Evolutionary conservation across 331 rosid species (phyloP).

Genomic region (Pyrus hybrid): DNA sequence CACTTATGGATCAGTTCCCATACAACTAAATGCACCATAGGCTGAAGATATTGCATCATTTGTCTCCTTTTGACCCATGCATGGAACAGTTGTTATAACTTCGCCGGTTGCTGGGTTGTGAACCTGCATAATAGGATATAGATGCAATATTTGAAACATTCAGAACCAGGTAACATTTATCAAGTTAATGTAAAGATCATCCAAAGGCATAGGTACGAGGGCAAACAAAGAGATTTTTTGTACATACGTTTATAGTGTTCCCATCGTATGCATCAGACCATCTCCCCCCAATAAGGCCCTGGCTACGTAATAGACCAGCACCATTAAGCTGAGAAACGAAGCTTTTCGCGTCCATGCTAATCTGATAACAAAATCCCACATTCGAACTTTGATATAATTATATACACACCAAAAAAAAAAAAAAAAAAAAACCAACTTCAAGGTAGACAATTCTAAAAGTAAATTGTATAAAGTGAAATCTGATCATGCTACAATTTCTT

Average conservation of each 20-base stretch:
- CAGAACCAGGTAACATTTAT: too few relatives aligned
- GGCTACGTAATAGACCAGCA: slow-evolving; percentile 68
- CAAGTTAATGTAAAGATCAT: too few relatives aligned
- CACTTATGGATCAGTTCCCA: slow-evolving; percentile 1
- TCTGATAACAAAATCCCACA: slow-evolving; percentile 36
- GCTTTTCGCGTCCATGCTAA: slow-evolving; percentile 47
- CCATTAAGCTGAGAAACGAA: slow-evolving; percentile 49
- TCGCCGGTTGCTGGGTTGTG: slow-evolving; percentile 88
- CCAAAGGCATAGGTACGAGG: too few relatives aligned
- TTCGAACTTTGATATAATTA: not conserved
- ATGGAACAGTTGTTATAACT: slow-evolving; percentile 70
- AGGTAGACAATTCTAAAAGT: not conserved
- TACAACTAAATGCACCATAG: slow-evolving; percentile 56
- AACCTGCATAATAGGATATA: slow-evolving; percentile 46
- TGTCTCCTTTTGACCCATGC: slow-evolving; percentile 87
- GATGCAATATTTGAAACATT: not conserved
- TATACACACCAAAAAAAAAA: not conserved
- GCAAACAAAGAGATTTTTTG: not conserved
- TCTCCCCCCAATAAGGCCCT: slow-evolving; percentile 87
- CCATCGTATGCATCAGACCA: slow-evolving; percentile 89
- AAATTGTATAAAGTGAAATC: not conserved
- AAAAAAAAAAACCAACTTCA: too few relatives aligned
- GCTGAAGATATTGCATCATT: slow-evolving; percentile 92
- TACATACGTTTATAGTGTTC: slow-evolving; percentile 59
- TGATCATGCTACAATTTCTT: not conserved